Evolutionary conservation across 169 alveolate species (phyloP).

Genomic region (Theileria annulata): DNA sequence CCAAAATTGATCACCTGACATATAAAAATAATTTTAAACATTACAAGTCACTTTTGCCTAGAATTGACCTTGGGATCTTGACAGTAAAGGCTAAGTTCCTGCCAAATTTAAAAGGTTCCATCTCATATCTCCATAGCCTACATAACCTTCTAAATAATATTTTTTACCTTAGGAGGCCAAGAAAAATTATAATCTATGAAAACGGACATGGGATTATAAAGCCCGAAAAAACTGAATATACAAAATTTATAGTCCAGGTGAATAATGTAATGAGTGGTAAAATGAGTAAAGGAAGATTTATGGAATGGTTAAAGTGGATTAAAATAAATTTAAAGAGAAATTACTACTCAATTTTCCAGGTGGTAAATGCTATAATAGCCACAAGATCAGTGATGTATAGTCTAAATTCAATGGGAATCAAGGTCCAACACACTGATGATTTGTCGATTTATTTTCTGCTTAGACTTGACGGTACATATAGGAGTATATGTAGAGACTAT

Average conservation of each 20-base stretch:
- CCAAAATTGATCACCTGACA: background rate
- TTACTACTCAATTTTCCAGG: background rate
- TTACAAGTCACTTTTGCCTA: background rate
- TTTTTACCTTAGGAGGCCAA: background rate
- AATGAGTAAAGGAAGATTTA: background rate
- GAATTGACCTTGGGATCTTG: background rate
- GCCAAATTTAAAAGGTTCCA: background rate
- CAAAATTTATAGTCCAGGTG: background rate
- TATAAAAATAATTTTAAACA: background rate
- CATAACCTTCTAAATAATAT: background rate
- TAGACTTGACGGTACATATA: background rate
- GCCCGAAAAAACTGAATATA: background rate
- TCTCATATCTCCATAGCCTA: background rate
- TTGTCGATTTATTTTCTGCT: slow-evolving; percentile 1
- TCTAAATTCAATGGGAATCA: background rate
- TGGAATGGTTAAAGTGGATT: background rate
- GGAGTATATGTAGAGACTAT: slow-evolving; percentile 2
- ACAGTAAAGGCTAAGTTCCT: background rate
- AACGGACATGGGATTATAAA: background rate
- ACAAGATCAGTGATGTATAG: background rate
- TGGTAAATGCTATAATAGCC: slow-evolving; percentile 5
- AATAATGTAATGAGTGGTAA: background rate
- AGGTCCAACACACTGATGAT: background rate
- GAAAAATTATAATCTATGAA: background rate
- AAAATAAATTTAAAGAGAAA: background rate